These are phyloP conservation scores for Colletotrichum zoysiae DNA, from an alignment of 2,329 filamentous ascomycete species.

Conservation along the genomic window DNA sequence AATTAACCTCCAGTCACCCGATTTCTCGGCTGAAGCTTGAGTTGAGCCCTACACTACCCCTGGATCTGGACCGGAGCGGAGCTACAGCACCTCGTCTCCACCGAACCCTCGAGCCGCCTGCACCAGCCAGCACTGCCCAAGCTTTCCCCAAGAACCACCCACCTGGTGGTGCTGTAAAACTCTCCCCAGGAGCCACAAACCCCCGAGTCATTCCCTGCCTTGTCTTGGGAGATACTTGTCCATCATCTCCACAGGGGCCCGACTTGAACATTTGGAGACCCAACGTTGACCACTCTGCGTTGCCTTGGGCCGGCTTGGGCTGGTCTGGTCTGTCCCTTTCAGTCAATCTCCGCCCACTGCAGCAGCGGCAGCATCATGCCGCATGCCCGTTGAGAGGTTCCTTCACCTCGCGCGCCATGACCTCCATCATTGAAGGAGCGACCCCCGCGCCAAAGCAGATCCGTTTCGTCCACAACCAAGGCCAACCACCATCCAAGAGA, in stretches of 20 bases:
- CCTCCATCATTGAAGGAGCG: slow-evolving; percentile 54
- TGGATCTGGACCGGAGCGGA: slow-evolving; percentile 11
- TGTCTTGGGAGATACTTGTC: slow-evolving; percentile 26
- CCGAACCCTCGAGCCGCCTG: slow-evolving; percentile 15
- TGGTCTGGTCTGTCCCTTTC: slow-evolving; percentile 14
- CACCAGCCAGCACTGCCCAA: slow-evolving; percentile 18
- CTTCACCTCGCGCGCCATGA: slow-evolving; percentile 41
- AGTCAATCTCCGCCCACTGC: slow-evolving; percentile 31
- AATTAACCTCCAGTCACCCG: slow-evolving; percentile 24
- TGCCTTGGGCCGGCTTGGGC: slow-evolving; percentile 8
- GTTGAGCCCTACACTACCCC: slow-evolving; percentile 1
- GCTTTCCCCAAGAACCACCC: slow-evolving; percentile 29
- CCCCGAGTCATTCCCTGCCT: slow-evolving; percentile 22
- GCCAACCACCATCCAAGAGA: slow-evolving; percentile 83
- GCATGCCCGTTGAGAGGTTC: slow-evolving; percentile 36
- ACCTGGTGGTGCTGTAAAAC: not conserved
- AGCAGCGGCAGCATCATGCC: slow-evolving; percentile 41
- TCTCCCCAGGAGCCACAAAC: slow-evolving; percentile 22
- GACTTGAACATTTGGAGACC: slow-evolving; percentile 24
- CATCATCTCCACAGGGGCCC: slow-evolving; percentile 29
- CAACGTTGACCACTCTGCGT: slow-evolving; percentile 19
- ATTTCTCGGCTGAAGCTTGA: slow-evolving; percentile 22
- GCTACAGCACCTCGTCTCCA: slow-evolving; percentile 33
- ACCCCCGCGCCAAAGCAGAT: slow-evolving; percentile 69
- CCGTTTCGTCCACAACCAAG: slow-evolving; percentile 86